Conservation (phyloP, 192 early-diverging fungal species). For the Backusella tuberculispora region DNA sequence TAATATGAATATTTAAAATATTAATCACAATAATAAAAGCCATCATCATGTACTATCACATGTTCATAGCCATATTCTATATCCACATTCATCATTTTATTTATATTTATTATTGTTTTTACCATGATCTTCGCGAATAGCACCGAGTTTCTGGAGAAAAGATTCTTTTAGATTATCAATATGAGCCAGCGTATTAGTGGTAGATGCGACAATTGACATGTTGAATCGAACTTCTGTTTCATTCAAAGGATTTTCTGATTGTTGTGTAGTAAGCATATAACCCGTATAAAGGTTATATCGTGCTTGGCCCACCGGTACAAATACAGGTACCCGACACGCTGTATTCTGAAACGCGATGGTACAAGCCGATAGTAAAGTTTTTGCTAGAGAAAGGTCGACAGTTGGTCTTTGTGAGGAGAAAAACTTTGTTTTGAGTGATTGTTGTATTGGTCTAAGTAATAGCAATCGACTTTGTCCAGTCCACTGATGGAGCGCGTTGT, state of each 20-base stretch:
- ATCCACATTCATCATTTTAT: neutral
- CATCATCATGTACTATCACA: neutral
- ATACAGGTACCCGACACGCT: slow-evolving; percentile 50
- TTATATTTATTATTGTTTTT: neutral
- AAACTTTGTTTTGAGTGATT: slow-evolving; percentile 28
- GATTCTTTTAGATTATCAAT: slow-evolving; percentile 43
- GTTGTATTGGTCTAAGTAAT: slow-evolving; percentile 42
- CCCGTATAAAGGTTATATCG: slow-evolving; percentile 25
- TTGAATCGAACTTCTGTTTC: slow-evolving; percentile 48
- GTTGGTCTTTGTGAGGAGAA: slow-evolving; percentile 38
- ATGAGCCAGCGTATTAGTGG: slow-evolving; percentile 37
- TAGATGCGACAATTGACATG: slow-evolving; percentile 39
- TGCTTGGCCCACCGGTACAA: slow-evolving; percentile 28
- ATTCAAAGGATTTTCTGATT: neutral
- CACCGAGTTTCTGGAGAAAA: slow-evolving; percentile 44
- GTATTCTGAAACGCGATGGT: slow-evolving; percentile 70
- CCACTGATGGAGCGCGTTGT: slow-evolving; percentile 73
- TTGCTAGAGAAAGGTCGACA: slow-evolving; percentile 64
- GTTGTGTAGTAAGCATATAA: slow-evolving; percentile 27
- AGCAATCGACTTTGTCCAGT: slow-evolving; percentile 61
- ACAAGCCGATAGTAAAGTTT: slow-evolving; percentile 66
- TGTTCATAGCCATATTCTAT: neutral
- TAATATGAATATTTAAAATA: slow-evolving; percentile 22
- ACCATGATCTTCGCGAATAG: slow-evolving; percentile 39
- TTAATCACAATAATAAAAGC: slow-evolving; percentile 8